Conservation (phyloP, 768 basidiomycete genomes). For the Agrocybe chaxingu region DNA sequence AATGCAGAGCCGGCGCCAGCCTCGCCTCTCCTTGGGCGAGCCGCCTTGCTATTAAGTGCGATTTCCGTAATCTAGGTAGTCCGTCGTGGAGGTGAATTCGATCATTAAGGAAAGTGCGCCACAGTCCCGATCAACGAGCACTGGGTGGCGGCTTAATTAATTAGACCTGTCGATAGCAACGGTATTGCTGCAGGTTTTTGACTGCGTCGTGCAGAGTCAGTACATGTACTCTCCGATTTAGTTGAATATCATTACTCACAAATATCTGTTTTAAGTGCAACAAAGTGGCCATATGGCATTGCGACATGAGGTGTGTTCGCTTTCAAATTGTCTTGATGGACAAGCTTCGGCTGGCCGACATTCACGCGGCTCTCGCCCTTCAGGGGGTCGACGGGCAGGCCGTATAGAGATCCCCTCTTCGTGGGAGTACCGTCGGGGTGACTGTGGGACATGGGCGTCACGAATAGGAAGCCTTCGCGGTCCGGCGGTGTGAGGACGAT, state of each 20-base stretch:
- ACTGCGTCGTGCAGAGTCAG: too few relatives aligned
- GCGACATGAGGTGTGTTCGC: conserved; percentile 18
- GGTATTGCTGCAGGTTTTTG: too few relatives aligned
- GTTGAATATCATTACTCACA: conserved; percentile 10
- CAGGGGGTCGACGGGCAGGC: conserved; percentile 23
- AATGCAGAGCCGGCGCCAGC: too few relatives aligned
- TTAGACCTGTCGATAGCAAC: too few relatives aligned
- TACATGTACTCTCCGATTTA: too few relatives aligned
- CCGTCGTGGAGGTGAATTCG: too few relatives aligned
- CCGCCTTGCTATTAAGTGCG: too few relatives aligned
- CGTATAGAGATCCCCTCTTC: conserved; percentile 19
- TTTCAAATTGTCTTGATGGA: conserved; percentile 19
- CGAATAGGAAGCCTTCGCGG: conserved; percentile 17
- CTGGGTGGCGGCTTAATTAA: too few relatives aligned
- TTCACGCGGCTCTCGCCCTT: conserved; percentile 24
- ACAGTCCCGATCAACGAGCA: too few relatives aligned
- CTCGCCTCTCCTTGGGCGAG: too few relatives aligned
- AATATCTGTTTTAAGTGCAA: conserved; percentile 18
- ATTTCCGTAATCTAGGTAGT: too few relatives aligned
- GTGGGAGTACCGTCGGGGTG: conserved; percentile 22
- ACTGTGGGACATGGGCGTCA: conserved; percentile 22
- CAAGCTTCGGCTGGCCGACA: conserved; percentile 18
- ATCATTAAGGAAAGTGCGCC: too few relatives aligned
- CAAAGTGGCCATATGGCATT: conserved; percentile 18
- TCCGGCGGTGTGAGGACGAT: conserved; percentile 19